Base-by-base conservation (phyloP, 495 filamentous ascomycete species). In the Clavariopsis aquatica region DNA sequence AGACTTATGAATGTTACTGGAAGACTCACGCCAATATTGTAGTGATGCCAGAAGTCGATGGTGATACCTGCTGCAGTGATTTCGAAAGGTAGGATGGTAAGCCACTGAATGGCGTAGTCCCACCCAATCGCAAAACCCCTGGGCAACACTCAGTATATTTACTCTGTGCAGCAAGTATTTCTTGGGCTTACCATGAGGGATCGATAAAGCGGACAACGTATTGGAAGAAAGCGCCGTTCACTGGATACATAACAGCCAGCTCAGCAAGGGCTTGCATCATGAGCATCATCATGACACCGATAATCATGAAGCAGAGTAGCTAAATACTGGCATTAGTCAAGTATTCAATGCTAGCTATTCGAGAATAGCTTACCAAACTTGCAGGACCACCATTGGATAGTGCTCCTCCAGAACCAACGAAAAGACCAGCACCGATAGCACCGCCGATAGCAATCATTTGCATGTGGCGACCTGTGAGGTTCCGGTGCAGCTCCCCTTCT, bases 221-320 rank as follows among this genome's bases (percentile, higher is more conserved):
- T 26, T 73, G 75, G 73, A 79, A 85, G 72, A 85, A 84, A 54
- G 78, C 82, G 64, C 83, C 88, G 45, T 86, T 87, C 46, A 85
- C 81, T 7, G 88, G 88, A 66, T 87, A 91, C 65, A 89, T 79
- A 54, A 87, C 83, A 15, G 87, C 87, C 60, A 90, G 65, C 71
- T 90, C 87, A 67, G 85, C 87, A 24, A 91, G 74, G 10, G 86
- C 86, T 71, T 89, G 86, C 68, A 90, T 67, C 59, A 66, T 69
- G 47, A 69, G 72, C 46, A 82, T 70, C 57, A 85, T 77, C 78
- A 85, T 81, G 28, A 71, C 49, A 57, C 83, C 83, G 20, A 83
- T 78, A 65, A 84, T 81, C 23, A 79, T 68, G 69, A 81, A 85
- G 52, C 76, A 78, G 41, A 80, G 67, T 12, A 82, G 69, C 77